Percentiles rank a stretch among this genome's conserved stretches.
Evolutionary conservation across 2,329 filamentous ascomycete species (phyloP).

Genomic region (Ophiocordyceps australis): DNA sequence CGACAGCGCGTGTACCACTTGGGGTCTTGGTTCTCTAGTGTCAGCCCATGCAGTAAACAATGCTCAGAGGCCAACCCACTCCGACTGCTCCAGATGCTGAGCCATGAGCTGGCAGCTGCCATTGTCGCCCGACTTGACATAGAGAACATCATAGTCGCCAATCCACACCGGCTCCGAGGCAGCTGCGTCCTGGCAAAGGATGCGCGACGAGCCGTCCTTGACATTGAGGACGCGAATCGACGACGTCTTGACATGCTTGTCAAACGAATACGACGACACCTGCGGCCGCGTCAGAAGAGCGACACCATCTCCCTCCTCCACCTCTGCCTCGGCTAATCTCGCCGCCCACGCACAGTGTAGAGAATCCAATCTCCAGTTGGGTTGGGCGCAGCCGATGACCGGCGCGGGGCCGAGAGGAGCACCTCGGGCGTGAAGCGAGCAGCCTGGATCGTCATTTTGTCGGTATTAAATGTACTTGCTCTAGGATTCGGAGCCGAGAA

Average conservation of each 20-base stretch:
- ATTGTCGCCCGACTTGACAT: slow-evolving; percentile 31
- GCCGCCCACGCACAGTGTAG: slow-evolving; percentile 32
- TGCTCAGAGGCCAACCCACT: neutral
- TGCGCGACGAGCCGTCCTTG: slow-evolving; percentile 41
- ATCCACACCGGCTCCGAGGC: slow-evolving; percentile 65
- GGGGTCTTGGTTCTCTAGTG: slow-evolving; percentile 20
- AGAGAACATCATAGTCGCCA: slow-evolving; percentile 40
- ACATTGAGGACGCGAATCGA: slow-evolving; percentile 59
- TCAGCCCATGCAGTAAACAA: too few relatives aligned
- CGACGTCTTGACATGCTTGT: slow-evolving; percentile 47
- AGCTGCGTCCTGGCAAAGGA: slow-evolving; percentile 45
- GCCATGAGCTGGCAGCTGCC: slow-evolving; percentile 27
- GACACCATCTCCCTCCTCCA: neutral
- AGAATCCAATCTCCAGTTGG: slow-evolving; percentile 42
- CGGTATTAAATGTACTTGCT: too few relatives aligned
- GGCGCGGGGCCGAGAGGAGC: slow-evolving; percentile 56
- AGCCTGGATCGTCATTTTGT: slow-evolving; percentile 52
- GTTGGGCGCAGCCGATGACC: slow-evolving; percentile 55
- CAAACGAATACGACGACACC: slow-evolving; percentile 64
- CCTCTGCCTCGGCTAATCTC: neutral
- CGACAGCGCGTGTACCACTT: slow-evolving; percentile 28
- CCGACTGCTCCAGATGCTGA: slow-evolving; percentile 7
- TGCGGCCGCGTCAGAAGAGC: slow-evolving; percentile 11
- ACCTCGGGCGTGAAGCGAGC: slow-evolving; percentile 61
- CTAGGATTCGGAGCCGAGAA: too few relatives aligned